These are phyloP conservation scores for Acer yangbiense DNA, from an alignment of 345 rosid species.

Conservation along the genomic window DNA sequence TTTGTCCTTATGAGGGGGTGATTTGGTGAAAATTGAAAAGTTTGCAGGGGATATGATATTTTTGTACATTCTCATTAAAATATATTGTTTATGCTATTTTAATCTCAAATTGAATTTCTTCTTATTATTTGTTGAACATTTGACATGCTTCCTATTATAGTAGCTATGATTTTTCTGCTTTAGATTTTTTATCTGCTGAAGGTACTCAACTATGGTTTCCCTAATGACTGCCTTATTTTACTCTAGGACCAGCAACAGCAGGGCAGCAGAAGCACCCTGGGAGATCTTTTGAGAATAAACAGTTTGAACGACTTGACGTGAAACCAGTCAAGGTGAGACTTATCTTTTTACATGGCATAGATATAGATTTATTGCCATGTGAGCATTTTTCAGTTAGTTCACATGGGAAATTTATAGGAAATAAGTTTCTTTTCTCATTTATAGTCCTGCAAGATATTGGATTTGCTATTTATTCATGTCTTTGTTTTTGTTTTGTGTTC, in stretches of 20 bases:
- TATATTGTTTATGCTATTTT: neutral
- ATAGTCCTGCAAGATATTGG: neutral
- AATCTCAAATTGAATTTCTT: slow-evolving; percentile 1
- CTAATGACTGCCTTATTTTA: slow-evolving; percentile 19
- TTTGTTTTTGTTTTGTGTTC: neutral
- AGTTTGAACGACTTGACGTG: slow-evolving; percentile 55
- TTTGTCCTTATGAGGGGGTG: neutral
- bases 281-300: slow-evolving; percentile 50
- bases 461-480: neutral
- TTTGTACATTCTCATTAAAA: neutral
- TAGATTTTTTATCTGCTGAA: neutral
- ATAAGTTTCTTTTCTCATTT: neutral
- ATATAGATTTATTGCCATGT: neutral
- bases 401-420: neutral
- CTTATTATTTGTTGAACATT: neutral
- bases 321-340: slow-evolving; percentile 54
- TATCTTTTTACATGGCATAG: neutral
- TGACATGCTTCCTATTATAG: neutral
- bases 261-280: slow-evolving; percentile 51
- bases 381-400: neutral
- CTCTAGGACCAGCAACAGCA: slow-evolving; percentile 43
- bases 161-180: slow-evolving; percentile 4
- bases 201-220: neutral
- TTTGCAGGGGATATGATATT: neutral
- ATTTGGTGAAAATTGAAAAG: neutral